A percentile compares a stretch with the other conserved stretches of the same genome.
phyloP scores from a whole-genome alignment of 140 eudicot species.

The Flaveria floridana region DNA sequence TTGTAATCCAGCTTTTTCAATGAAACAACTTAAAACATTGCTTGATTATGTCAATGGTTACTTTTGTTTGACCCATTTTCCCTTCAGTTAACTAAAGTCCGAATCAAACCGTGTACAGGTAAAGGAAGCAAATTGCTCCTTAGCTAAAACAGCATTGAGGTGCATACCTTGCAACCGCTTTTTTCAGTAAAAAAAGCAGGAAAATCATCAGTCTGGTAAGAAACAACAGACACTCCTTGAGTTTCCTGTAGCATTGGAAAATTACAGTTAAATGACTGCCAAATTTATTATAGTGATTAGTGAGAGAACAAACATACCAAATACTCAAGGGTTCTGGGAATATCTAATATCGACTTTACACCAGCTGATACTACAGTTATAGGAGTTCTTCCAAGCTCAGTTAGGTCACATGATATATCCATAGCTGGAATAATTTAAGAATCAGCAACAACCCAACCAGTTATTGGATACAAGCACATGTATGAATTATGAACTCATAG shows the following conservation, averaged over 20 bases:
- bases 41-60: conserved; percentile 11
- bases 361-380: conserved; percentile 92
- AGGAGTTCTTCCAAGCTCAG: conserved; percentile 88
- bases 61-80: not conserved
- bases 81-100: not conserved
- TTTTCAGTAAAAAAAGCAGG: conserved; percentile 83
- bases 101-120: not conserved
- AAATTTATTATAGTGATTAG: not conserved
- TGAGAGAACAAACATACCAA: conserved; percentile 49
- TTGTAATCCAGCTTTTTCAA: not conserved
- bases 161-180: conserved; percentile 80
- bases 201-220: conserved; percentile 82
- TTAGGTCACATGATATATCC: conserved; percentile 97
- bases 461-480: conserved; percentile 14
- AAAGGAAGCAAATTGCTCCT: not conserved
- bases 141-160: conserved; percentile 12
- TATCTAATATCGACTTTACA: conserved; percentile 90
- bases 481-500: not conserved
- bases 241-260: conserved; percentile 65
- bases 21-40: not conserved
- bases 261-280: conserved; percentile 3
- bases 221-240: conserved; percentile 90
- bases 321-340: conserved; percentile 86
- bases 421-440: conserved; percentile 51
- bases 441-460: conserved; percentile 10